These are phyloP conservation scores for Plectosphaerella cucumerina DNA, from an alignment of 2,329 filamentous ascomycete species.

Conservation along the genomic window DNA sequence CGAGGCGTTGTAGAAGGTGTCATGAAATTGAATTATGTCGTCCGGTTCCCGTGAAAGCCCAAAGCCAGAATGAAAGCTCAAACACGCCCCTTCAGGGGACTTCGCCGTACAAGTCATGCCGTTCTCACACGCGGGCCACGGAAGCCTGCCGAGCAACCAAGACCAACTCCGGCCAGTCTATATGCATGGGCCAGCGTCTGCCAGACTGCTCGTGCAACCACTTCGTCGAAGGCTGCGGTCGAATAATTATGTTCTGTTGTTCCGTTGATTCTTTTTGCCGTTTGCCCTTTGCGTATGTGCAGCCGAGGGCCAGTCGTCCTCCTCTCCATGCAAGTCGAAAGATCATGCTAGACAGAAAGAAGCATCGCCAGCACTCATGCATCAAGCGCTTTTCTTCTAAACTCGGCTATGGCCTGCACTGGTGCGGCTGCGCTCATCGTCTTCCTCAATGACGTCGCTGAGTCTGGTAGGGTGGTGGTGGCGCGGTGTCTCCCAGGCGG, in stretches of 20 bases:
- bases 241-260: not conserved
- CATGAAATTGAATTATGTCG: not conserved
- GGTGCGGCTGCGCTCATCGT: slow-evolving; percentile 75
- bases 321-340: not conserved
- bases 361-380: not conserved
- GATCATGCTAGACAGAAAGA: not conserved
- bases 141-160: not conserved
- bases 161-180: not conserved
- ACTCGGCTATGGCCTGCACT: slow-evolving; percentile 61
- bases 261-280: not conserved
- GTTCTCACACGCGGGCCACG: not conserved
- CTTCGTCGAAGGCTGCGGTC: not conserved
- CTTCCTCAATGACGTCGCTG: slow-evolving; percentile 83
- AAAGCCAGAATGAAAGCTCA: not conserved
- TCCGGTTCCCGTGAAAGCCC: not conserved
- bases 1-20: too few relatives aligned
- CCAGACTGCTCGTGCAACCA: not conserved
- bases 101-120: not conserved
- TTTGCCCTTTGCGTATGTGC: not conserved
- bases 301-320: not conserved
- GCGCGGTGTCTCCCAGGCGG: slow-evolving; percentile 70
- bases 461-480: slow-evolving; percentile 86
- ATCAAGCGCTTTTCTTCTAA: not conserved
- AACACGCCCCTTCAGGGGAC: not conserved
- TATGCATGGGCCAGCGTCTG: not conserved